phyloP scores from a whole-genome alignment of 768 basidiomycete genomes.

The Serendipita sp. region DNA sequence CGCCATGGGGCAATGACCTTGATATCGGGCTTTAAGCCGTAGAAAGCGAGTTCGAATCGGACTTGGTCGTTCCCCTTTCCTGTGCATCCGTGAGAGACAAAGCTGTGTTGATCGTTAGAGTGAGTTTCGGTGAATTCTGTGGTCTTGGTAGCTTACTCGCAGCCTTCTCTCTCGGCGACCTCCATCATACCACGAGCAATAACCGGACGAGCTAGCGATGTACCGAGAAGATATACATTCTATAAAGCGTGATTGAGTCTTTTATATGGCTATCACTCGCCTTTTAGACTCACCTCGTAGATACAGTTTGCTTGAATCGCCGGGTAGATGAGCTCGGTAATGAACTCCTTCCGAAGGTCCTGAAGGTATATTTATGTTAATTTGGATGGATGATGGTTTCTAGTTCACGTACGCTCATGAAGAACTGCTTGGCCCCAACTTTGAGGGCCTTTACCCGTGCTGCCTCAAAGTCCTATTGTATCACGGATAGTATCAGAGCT shows the following conservation, averaged over 20 bases:
- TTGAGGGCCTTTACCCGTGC: conserved; percentile 76
- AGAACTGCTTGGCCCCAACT: conserved; percentile 93
- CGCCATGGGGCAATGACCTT: conserved; percentile 99
- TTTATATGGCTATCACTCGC: neutral
- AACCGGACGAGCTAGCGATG: conserved; percentile 93
- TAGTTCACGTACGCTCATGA: conserved; percentile 46
- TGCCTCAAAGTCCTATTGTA: conserved; percentile 71
- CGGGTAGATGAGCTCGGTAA: conserved; percentile 92
- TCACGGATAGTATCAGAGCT: neutral
- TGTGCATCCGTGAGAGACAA: conserved; percentile 95
- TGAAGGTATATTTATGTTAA: conserved; percentile 17
- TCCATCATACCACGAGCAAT: conserved; percentile 99
- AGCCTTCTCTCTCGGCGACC: conserved; percentile 74
- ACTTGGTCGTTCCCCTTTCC: conserved; percentile 99
- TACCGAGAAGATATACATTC: conserved; percentile 95
- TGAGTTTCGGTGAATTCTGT: neutral
- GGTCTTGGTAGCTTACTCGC: conserved; percentile 54
- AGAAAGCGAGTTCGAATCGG: conserved; percentile 97
- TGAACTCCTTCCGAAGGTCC: conserved; percentile 90
- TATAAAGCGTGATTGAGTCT: conserved; percentile 17
- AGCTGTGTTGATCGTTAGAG: conserved; percentile 30
- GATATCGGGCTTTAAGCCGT: conserved; percentile 95
- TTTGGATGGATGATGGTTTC: too few relatives aligned
- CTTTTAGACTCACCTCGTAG: conserved; percentile 55
- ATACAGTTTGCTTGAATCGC: conserved; percentile 97